Conservation (phyloP, 1,139 yeast genomes). For the Pichia sp. region DNA sequence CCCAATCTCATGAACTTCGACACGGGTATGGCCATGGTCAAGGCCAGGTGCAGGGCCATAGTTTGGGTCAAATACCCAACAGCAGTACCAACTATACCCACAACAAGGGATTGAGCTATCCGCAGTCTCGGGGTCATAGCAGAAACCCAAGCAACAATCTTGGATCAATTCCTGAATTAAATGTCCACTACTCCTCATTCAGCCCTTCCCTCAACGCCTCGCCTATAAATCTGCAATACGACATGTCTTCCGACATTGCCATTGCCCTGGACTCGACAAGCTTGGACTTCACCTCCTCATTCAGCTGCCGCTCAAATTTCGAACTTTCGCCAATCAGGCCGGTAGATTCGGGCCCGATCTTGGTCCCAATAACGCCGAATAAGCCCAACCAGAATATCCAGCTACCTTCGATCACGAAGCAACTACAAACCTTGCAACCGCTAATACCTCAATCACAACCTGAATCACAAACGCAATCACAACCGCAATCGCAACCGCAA, state of each 20-base stretch:
- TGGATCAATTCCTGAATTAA: conserved; percentile 35
- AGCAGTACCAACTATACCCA: neutral
- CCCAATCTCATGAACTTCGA: neutral
- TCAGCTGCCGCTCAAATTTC: conserved; percentile 59
- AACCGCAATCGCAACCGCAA: no score
- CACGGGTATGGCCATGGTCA: neutral
- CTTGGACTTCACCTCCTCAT: conserved; percentile 43
- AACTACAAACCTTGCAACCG: conserved; percentile 19
- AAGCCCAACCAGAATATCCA: conserved; percentile 19
- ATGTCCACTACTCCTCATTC: conserved; percentile 38
- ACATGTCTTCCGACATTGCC: conserved; percentile 2
- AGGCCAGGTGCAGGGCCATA: no score
- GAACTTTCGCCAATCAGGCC: conserved; percentile 58
- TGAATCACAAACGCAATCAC: no score
- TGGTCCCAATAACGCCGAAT: conserved; percentile 46
- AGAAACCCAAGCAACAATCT: conserved; percentile 15
- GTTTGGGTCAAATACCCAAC: neutral
- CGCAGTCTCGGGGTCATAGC: conserved; percentile 1
- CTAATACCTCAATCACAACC: conserved; percentile 26
- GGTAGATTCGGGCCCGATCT: conserved; percentile 48
- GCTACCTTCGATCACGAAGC: conserved; percentile 17
- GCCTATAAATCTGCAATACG: conserved; percentile 15
- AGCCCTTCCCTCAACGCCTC: conserved; percentile 16
- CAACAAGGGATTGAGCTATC: neutral
- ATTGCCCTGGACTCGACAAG: conserved; percentile 17